Base-by-base conservation (phyloP, 2,329 filamentous ascomycete species). In the Talaromyces piceae region DNA sequence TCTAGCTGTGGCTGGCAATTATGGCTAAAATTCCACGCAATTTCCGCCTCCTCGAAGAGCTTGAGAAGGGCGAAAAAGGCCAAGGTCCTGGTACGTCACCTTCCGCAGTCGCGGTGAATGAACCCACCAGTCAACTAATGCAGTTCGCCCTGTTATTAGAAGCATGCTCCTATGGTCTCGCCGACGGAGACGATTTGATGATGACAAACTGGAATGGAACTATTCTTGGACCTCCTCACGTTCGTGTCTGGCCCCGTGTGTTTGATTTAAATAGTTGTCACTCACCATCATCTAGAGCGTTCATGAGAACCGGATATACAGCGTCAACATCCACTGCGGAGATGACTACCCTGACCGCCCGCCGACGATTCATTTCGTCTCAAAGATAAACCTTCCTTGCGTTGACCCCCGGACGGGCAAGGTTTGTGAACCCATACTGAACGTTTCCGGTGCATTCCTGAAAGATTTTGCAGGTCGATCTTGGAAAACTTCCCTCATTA, bases 191-290 rank as follows among this genome's bases (percentile, higher is more conserved):
- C 66, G 93, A 98, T 65, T 81, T 96, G 58, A 82, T 93, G 71
- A 95, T 98, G 91, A 91, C 87, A 57, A 90, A 96, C 77, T 98
- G 93, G 93, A 95, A 95, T 65, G 93, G 91, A 63, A 98, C 93
- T 13, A 97, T 98, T 59, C 83, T 96, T 46, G 93, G 93, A 1
- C 93, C 93, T 60, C 91, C 93, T 68, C 91, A 97, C 71, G 93
- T 96, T 78, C 65, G 87, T 75, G 45, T 41, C 26, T 45, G 33
- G 31, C 20, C 30, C 45, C 18, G 20, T 48, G 41, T 26, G 20
- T 22, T 49, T 25, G 18, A 45, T 22, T 13, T 9, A 25, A 25
- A 26, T 49, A 20, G 9, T 9, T n/a, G 12, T 47, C 11, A 52
- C 31, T 16, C 5, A 56, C 49, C 41, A 43, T 50, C 5, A 18